Conservation (phyloP, 2,329 filamentous ascomycete genomes). For the Niveomyces coronatus region DNA sequence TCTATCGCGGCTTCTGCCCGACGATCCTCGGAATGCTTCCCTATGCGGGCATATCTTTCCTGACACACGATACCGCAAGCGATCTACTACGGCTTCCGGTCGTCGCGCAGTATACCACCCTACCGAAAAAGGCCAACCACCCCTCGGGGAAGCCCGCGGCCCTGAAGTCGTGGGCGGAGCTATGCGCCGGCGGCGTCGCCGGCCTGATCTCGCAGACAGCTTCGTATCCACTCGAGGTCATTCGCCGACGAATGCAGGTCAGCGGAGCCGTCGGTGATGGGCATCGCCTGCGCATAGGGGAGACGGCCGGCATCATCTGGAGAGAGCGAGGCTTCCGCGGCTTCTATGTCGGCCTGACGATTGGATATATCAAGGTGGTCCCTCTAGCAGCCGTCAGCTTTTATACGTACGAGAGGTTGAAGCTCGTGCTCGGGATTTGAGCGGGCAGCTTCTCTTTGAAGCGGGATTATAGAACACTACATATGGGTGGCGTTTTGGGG, state of each 20-base stretch:
- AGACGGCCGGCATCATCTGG: conserved; percentile 68
- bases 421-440: conserved; percentile 55
- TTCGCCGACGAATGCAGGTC: conserved; percentile 90
- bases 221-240: conserved; percentile 89
- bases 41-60: conserved; percentile 90
- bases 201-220: conserved; percentile 84
- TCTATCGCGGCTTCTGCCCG: conserved; percentile 87
- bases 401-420: conserved; percentile 55
- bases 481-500: conserved; percentile 6
- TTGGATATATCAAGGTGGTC: conserved; percentile 90
- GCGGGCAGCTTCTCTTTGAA: background rate
- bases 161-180: conserved; percentile 76
- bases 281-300: conserved; percentile 62
- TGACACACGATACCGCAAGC: conserved; percentile 84
- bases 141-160: conserved; percentile 55
- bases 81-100: conserved; percentile 66
- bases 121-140: conserved; percentile 48
- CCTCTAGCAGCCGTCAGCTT: conserved; percentile 71
- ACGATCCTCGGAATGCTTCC: conserved; percentile 92
- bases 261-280: conserved; percentile 90
- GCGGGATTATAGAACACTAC: background rate
- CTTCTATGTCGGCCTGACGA: conserved; percentile 87
- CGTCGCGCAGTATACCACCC: conserved; percentile 63
- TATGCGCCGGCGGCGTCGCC: conserved; percentile 73
- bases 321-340: conserved; percentile 66